These are phyloP conservation scores for Candida rishiriensis DNA, from an alignment of 805 yeast genomes.

Conservation along the genomic window DNA sequence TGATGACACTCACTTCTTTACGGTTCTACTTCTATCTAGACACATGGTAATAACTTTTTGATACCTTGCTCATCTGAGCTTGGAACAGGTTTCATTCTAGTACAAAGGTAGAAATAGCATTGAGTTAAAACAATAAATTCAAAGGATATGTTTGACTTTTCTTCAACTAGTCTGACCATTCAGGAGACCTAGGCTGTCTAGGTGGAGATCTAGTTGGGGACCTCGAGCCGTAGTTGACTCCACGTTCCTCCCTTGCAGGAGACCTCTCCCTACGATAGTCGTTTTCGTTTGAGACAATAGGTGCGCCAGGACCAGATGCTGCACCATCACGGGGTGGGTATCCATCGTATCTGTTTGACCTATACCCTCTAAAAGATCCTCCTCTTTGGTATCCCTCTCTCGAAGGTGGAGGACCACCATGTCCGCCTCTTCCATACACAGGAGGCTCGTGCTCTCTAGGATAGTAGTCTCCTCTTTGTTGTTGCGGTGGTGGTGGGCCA, in stretches of 20 bases:
- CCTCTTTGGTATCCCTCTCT: conserved; percentile 3
- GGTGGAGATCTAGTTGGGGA: conserved; percentile 14
- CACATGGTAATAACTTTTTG: too few species aligned
- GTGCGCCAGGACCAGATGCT: background rate
- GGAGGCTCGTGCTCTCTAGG: conserved; percentile 1
- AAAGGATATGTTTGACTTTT: background rate
- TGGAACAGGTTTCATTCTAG: too few species aligned
- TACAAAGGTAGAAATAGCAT: too few species aligned
- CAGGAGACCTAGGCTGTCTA: conserved; percentile 15
- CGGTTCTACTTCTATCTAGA: too few species aligned
- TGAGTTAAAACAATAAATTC: conserved; percentile 6
- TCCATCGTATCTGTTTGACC: conserved; percentile 2
- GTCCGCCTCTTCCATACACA: background rate
- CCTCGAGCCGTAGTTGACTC: conserved; percentile 8
- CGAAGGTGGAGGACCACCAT: conserved; percentile 1
- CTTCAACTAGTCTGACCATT: conserved; percentile 15
- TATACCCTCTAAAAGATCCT: conserved; percentile 1
- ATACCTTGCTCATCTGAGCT: too few species aligned
- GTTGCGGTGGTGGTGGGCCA: background rate
- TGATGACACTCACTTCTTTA: too few species aligned
- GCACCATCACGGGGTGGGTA: background rate
- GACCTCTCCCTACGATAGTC: conserved; percentile 20
- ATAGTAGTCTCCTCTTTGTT: conserved; percentile 3
- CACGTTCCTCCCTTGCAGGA: conserved; percentile 11
- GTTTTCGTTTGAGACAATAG: conserved; percentile 1